Evolutionary conservation across 192 early-diverging fungal genomes (phyloP), one percentile per base, ranked within the genome.

Genomic region (Gamsiella multidivaricata): DNA sequence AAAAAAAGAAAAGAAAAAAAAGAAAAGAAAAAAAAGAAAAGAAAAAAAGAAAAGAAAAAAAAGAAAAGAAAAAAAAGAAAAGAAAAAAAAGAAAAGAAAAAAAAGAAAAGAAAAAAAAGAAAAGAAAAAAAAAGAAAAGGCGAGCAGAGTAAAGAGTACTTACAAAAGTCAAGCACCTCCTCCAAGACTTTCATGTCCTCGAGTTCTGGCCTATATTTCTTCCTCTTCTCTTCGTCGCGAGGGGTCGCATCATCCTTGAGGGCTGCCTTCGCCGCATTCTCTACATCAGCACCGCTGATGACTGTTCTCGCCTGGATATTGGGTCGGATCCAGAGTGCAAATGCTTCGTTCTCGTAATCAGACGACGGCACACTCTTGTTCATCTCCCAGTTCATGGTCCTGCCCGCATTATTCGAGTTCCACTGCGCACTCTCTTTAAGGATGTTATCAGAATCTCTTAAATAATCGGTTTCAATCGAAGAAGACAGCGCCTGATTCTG

Each of bases 81-180:
- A 43, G 0, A 0, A 33, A 4, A 20, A 29, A 26, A 34, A 32
- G 23, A 9, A 34, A 22, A 32, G 7, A 41, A 26, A 11, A n/a
- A 29, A 34, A 39, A 11, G 6, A 49, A 12, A n/a, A 22, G 25
- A 60, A 29, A 31, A 46, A 22, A 20, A 10, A 31, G 12, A 8
- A 3, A 46, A 42, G 12, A 18, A 28, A 14, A 29, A 26, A 29
- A 12, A 54, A n/a, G 34, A 32, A 3, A 32, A 34, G 34, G 5
- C 29, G 18, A n/a, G 18, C 31, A 32, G 5, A 55, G 31, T 7
- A 8, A 34, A 22, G 8, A 17, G 17, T 10, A 61, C 73, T 20
- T 76, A 76, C 73, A 33, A 32, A 76, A 76, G 29, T 76, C 64
- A 32, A 76, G 65, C 2, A 76, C 64, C 23, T 76, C 73, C 14